Conservation (phyloP, 345 rosid genomes). For the Populus davidiana region DNA sequence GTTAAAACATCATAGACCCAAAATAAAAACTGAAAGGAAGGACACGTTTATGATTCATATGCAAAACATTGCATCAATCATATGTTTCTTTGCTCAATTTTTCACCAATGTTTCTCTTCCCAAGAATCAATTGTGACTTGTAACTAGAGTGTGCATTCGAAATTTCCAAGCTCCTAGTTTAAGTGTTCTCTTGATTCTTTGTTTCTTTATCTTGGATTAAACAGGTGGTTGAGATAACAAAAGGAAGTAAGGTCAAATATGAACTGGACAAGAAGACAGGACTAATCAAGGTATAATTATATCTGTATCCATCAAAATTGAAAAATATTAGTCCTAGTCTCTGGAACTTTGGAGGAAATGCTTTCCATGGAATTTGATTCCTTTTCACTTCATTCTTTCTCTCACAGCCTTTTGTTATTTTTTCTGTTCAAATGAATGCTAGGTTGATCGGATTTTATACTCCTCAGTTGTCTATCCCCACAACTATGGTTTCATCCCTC, state of each 20-base stretch:
- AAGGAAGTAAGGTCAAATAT: conserved; percentile 96
- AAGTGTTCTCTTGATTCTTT: background rate
- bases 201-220: background rate
- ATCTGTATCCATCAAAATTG: background rate
- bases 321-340: background rate
- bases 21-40: background rate
- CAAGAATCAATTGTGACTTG: background rate
- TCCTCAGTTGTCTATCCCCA: conserved; percentile 99
- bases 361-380: background rate
- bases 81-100: background rate
- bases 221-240: conserved; percentile 94
- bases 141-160: background rate
- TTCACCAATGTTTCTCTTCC: background rate
- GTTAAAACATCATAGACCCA: background rate
- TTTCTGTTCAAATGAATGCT: conserved; percentile 14
- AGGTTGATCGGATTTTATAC: conserved; percentile 85
- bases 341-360: background rate
- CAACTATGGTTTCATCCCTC: conserved; percentile 94
- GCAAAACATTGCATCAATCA: background rate
- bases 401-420: conserved; percentile 2
- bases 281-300: conserved; percentile 61
- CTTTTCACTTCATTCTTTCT: background rate
- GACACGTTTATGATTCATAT: background rate
- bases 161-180: background rate
- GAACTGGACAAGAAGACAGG: conserved; percentile 98